These are phyloP conservation scores for Pleodorina starrii DNA, from an alignment of 139 green algal genomes.

Conservation along the genomic window DNA sequence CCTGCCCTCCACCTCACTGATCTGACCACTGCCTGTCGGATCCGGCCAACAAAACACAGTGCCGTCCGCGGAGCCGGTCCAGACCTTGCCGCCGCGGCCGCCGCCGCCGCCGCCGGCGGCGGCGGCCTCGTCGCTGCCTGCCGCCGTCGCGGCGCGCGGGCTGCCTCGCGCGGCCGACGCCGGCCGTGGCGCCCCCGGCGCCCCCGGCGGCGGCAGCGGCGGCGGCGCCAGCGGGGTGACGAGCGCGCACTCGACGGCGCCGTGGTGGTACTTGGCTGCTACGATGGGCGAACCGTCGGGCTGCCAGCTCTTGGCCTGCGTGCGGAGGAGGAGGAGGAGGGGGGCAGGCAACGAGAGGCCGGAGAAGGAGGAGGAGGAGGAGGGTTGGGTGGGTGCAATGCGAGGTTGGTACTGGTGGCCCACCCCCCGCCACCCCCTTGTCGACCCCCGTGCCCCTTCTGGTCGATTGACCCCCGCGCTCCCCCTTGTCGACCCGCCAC, in stretches of 20 bases:
- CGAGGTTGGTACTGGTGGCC: no score
- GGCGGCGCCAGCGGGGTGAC: conserved; percentile 42
- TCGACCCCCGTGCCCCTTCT: no score
- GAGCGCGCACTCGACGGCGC: conserved; percentile 62
- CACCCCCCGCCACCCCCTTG: no score
- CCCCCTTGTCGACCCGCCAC: no score
- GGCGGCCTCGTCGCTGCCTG: background rate
- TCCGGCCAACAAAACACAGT: conserved; percentile 63
- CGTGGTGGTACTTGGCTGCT: conserved; percentile 62
- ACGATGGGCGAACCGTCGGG: conserved; percentile 47
- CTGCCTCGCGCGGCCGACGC: background rate
- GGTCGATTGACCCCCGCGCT: no score
- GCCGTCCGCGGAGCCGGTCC: conserved; percentile 62
- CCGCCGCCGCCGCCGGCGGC: background rate
- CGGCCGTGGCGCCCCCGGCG: background rate
- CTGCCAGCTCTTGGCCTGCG: conserved; percentile 55
- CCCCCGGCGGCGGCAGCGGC: background rate
- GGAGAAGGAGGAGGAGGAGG: no score
- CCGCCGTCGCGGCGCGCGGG: background rate
- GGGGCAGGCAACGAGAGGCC: background rate
- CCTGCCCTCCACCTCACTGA: conserved; percentile 53
- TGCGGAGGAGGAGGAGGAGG: background rate
- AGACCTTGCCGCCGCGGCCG: conserved; percentile 48
- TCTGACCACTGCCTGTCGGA: conserved; percentile 30
- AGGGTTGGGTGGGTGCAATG: no score